Base-by-base conservation (phyloP, 345 rosid species). In the Eutrema heterophyllum region DNA sequence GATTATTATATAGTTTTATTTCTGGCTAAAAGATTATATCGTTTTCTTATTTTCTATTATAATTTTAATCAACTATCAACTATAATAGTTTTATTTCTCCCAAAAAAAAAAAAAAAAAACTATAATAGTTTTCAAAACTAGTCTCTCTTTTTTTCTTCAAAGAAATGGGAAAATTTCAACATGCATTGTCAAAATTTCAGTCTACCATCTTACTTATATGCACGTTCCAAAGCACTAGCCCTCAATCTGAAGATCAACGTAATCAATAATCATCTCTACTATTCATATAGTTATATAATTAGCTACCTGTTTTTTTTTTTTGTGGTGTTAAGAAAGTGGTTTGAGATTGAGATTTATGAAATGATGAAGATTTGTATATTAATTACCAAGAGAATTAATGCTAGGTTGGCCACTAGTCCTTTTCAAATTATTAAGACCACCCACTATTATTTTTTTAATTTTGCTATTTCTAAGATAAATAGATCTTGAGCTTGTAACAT, bases 361-460 rank as follows among this genome's bases (percentile, higher is more conserved):
- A 18, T 32, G 46, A 52, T 32, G 27, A 55, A 54, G 11, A 35
- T 7, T 9, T 16, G 29, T 57, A 5, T 53, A 24, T 35, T 30
- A 7, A 14, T 27, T 51, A 43, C 51, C 26, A 53, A 24, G 58
- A 36, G 2, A 56, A 70, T 70, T 69, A 69, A 69, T 27, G 65
- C 16, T 45, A 36, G 38, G 71, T 70, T 70, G 80, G 75, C 51
- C 44, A 54, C 45, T 54, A 27, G 79, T 76, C 75, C 53, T 54
- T 69, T 62, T 70, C 71, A 55, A 55, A 59, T 11, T 39, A 66
- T 48, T 7, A 36, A 46, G 15, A 56, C 24, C 71, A 56, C 66
- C 58, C 57, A 62, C 40, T 33, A 27, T n/a, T 45, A 4, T 53
- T 40, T 53, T 41, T 1, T 35, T 35, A 0, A 32, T 32, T 18